Conservation (phyloP, 306 rosid genomes). For the Sechiopsis laciniata region DNA sequence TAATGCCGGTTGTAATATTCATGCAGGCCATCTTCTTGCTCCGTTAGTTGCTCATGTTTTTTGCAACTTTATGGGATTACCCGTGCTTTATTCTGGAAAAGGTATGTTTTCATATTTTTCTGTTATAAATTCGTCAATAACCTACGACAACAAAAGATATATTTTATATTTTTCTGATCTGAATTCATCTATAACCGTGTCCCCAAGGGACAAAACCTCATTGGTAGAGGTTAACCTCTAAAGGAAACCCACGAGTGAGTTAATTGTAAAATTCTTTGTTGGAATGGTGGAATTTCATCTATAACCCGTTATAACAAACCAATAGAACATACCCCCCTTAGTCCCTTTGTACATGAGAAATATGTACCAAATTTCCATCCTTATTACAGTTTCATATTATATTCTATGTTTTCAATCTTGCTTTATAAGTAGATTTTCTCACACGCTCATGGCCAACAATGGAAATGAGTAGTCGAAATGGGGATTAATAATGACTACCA, state of each 20-base stretch:
- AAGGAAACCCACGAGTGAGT: no score
- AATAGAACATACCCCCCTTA: neutral
- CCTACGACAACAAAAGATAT: slow-evolving; percentile 18
- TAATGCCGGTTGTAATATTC: slow-evolving; percentile 4
- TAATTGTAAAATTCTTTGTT: no score
- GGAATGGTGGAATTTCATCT: no score
- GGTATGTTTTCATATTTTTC: slow-evolving; percentile 41
- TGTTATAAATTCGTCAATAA: neutral
- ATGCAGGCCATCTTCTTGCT: slow-evolving; percentile 85
- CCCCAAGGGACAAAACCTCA: no score
- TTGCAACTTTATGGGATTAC: slow-evolving; percentile 93
- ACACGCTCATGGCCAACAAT: neutral
- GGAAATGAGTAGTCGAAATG: neutral
- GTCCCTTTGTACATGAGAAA: neutral
- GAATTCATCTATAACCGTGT: no score
- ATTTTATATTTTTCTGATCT: slow-evolving; percentile 21
- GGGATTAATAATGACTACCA: neutral
- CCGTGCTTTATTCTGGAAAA: slow-evolving; percentile 46
- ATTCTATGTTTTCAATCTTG: neutral
- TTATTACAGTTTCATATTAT: neutral
- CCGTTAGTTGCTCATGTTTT: slow-evolving; percentile 71
- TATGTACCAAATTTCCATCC: neutral
- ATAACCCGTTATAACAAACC: neutral
- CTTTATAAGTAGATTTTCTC: neutral
- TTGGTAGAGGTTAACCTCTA: no score